Evolutionary conservation across 345 rosid species (phyloP).

Genomic region (Acer saccharum): DNA sequence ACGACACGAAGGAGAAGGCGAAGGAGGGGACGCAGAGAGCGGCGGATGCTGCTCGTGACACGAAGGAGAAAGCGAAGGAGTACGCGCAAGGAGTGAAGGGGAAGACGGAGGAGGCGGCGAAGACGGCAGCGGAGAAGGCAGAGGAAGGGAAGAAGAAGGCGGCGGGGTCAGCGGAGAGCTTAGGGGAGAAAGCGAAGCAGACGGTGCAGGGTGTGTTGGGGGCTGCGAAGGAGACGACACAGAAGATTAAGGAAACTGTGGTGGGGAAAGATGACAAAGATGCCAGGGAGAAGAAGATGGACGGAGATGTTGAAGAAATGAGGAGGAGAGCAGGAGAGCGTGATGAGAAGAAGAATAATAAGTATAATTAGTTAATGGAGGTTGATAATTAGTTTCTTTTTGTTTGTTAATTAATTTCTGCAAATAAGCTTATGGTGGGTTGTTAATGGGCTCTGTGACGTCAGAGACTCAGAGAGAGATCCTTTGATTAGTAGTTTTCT

Average conservation of each 20-base stretch:
- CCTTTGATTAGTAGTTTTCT: not conserved
- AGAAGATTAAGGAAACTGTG: conserved; percentile 47
- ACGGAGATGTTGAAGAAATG: conserved; percentile 19
- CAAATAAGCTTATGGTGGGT: not conserved
- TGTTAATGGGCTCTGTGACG: not conserved
- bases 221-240: conserved; percentile 32
- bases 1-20: conserved; percentile 26
- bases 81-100: not conserved
- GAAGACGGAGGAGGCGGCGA: not conserved
- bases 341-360: conserved; percentile 7
- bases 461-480: no score
- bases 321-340: conserved; percentile 15
- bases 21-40: conserved; percentile 22
- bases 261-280: conserved; percentile 31
- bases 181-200: conserved; percentile 38
- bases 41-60: conserved; percentile 7
- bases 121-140: conserved; percentile 23
- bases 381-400: not conserved
- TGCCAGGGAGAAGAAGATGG: conserved; percentile 20
- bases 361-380: not conserved
- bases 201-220: conserved; percentile 34
- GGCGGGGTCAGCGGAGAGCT: conserved; percentile 27
- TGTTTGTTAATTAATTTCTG: not conserved
- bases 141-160: conserved; percentile 28
- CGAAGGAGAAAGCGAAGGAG: conserved; percentile 28